Evolutionary conservation across 2,329 filamentous ascomycete species (phyloP).

Genomic region (Graphiopsis chlorocephala): DNA sequence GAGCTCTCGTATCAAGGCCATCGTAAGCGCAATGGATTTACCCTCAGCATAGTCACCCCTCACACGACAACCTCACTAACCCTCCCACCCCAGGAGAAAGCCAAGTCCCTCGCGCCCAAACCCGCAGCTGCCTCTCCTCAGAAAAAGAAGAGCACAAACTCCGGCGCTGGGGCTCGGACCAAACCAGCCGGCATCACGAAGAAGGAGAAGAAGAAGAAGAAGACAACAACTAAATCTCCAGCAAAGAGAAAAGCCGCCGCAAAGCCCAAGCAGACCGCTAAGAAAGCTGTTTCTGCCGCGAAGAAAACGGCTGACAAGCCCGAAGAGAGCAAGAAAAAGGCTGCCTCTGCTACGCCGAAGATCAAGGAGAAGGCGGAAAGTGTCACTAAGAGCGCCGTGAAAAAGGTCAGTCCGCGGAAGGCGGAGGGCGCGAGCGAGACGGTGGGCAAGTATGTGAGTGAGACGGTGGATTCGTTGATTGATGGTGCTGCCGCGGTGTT

Average conservation of each 20-base stretch:
- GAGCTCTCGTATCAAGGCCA: constrained; percentile 3
- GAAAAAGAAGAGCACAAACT: constrained; percentile 17
- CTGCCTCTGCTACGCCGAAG: neutral
- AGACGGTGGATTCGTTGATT: neutral
- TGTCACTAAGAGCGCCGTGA: neutral
- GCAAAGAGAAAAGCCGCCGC: neutral
- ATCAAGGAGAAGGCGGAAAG: constrained; percentile 4
- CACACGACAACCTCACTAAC: neutral
- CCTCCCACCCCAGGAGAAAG: neutral
- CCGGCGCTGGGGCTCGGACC: neutral
- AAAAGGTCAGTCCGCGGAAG: constrained; percentile 10
- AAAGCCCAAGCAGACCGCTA: neutral
- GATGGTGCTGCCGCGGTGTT: neutral
- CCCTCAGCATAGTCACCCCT: neutral
- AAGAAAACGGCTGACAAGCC: constrained; percentile 9
- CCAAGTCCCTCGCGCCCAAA: constrained; percentile 15
- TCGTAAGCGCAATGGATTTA: neutral
- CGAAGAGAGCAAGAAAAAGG: neutral
- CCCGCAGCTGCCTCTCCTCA: constrained; percentile 13
- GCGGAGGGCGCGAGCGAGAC: neutral
- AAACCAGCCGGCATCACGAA: constrained; percentile 17
- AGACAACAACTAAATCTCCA: neutral
- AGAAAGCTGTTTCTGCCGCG: constrained; percentile 15
- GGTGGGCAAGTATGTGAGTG: constrained; percentile 1
- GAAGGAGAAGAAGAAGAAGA: constrained; percentile 17